Evolutionary conservation across 805 yeast genomes (phyloP).

Genomic region (Yarrowia divulgata): DNA sequence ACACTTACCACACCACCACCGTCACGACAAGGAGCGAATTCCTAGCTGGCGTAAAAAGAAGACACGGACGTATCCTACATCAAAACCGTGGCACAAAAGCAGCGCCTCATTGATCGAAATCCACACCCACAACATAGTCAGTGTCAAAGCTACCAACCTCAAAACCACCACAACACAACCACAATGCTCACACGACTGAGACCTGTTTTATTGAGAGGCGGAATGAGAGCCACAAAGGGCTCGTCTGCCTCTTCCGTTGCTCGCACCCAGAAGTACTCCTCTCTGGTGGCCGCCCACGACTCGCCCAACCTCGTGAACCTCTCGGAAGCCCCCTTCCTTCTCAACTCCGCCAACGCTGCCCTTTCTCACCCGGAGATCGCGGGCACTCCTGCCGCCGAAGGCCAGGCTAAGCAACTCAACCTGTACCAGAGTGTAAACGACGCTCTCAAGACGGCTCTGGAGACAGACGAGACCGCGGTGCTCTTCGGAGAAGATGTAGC

Average conservation of each 20-base stretch:
- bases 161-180: not conserved
- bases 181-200: constrained; percentile 1
- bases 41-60: not conserved
- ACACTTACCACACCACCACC: not conserved
- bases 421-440: constrained; percentile 77
- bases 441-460: constrained; percentile 86
- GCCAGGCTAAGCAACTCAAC: constrained; percentile 47
- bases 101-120: no score
- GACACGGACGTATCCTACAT: no score
- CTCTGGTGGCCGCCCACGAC: constrained; percentile 15
- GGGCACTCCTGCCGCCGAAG: constrained; percentile 39
- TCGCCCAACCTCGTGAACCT: constrained; percentile 44
- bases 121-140: no score
- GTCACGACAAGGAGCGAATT: constrained; percentile 22
- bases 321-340: constrained; percentile 47
- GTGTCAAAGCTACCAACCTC: not conserved
- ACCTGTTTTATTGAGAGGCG: not conserved
- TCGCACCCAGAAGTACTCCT: not conserved
- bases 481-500: constrained; percentile 96
- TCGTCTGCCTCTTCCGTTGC: no score
- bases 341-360: constrained; percentile 43
- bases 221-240: not conserved
- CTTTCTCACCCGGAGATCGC: constrained; percentile 44
- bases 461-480: constrained; percentile 87
- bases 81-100: no score